Percentiles rank a stretch among this genome's conserved stretches.
These are phyloP conservation scores for Desmodesmus armatus DNA, from an alignment of 139 green algal species.

Conservation along the genomic window DNA sequence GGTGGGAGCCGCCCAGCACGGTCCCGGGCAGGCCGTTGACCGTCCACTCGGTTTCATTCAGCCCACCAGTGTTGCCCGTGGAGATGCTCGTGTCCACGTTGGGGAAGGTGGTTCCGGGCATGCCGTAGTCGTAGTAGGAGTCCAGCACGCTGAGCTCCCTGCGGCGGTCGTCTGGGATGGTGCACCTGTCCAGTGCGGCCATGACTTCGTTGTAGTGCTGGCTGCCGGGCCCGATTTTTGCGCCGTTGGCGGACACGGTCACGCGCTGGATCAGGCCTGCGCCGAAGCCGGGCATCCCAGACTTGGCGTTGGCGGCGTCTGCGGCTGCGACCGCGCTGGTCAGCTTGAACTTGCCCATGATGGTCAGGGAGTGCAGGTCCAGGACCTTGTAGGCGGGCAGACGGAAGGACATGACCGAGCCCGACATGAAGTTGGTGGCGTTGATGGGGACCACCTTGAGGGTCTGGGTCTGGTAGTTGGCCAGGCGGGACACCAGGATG, in stretches of 20 bases:
- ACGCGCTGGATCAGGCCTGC: conserved; percentile 1
- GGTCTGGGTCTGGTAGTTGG: not conserved
- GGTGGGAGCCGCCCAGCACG: not conserved
- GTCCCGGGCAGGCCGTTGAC: not conserved
- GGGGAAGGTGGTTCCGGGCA: not conserved
- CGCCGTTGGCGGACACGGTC: not conserved
- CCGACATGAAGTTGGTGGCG: not conserved
- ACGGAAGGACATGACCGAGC: not conserved
- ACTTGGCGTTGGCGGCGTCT: not conserved
- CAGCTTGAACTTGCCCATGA: not conserved
- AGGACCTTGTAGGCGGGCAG: conserved; percentile 11
- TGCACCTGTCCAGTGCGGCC: not conserved
- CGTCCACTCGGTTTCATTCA: not conserved
- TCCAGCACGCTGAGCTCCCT: not conserved
- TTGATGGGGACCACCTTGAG: not conserved
- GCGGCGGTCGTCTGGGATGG: not conserved
- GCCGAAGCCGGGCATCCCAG: not conserved
- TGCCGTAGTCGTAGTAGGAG: not conserved
- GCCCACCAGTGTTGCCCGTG: no score
- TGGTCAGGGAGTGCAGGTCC: not conserved
- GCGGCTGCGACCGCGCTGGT: no score
- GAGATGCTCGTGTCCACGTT: no score
- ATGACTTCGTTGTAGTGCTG: not conserved
- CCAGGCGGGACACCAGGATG: not conserved
- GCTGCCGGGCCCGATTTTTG: not conserved